Evolutionary conservation across 306 rosid genomes (phyloP).

Genomic region (Hippophae tibetana): DNA sequence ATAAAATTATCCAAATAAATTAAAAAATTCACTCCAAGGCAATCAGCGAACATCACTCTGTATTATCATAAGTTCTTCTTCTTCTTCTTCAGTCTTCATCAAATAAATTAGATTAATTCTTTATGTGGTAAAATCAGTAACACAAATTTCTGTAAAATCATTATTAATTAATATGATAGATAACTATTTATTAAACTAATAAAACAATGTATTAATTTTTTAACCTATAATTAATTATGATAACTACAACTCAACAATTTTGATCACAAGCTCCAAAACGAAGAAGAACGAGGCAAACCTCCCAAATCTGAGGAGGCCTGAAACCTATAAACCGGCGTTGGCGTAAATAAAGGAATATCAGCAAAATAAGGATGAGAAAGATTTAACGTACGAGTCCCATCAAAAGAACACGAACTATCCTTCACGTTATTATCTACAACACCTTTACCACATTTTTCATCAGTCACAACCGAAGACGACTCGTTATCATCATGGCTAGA

Average conservation of each 20-base stretch:
- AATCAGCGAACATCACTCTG: no score
- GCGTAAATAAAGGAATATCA: slow-evolving; percentile 61
- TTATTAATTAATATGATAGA: no score
- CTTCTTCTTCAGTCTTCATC: no score
- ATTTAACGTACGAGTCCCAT: neutral
- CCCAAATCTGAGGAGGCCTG: slow-evolving; percentile 33
- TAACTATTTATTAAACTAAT: no score
- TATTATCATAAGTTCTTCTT: no score
- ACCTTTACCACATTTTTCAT: slow-evolving; percentile 17
- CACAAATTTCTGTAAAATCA: no score
- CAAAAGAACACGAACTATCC: neutral
- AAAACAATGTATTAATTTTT: no score
- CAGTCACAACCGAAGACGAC: slow-evolving; percentile 22
- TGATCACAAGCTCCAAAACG: slow-evolving; percentile 55
- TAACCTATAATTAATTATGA: no score
- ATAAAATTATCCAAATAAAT: no score
- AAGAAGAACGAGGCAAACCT: slow-evolving; percentile 48
- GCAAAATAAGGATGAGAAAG: slow-evolving; percentile 10
- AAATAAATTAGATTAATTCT: no score
- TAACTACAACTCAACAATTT: slow-evolving; percentile 31
- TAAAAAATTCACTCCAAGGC: no score
- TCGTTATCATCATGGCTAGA: slow-evolving; percentile 5
- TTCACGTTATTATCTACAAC: neutral
- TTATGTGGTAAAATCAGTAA: no score
- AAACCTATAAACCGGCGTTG: slow-evolving; percentile 30